Percentiles rank a stretch among this genome's conserved stretches.
phyloP scores from a whole-genome alignment of 352 stramenopile species.

The Phytophthora brassicae region DNA sequence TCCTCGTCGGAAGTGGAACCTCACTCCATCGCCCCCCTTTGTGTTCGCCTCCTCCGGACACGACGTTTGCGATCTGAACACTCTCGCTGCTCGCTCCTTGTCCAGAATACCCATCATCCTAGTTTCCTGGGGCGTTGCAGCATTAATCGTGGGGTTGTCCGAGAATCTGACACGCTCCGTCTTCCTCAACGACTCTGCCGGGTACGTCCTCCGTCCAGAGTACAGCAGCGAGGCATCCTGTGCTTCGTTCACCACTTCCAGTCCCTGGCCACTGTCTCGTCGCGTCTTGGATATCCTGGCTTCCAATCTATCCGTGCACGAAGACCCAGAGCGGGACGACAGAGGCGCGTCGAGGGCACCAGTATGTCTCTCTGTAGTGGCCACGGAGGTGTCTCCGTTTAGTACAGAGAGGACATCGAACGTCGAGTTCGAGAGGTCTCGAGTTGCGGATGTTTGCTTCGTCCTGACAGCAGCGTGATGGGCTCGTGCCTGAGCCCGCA shows the following conservation, averaged over 20 bases:
- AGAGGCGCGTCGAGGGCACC: slow-evolving; percentile 29
- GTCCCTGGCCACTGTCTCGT: slow-evolving; percentile 24
- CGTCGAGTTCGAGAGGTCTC: slow-evolving; percentile 2
- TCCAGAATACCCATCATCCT: slow-evolving; percentile 45
- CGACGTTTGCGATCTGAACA: slow-evolving; percentile 14
- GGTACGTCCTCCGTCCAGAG: slow-evolving; percentile 66
- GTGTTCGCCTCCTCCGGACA: slow-evolving; percentile 22
- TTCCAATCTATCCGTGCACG: slow-evolving; percentile 59
- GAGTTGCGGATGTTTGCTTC: too few species aligned
- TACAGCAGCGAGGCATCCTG: slow-evolving; percentile 56
- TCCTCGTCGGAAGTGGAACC: slow-evolving; percentile 63
- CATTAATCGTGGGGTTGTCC: slow-evolving; percentile 22
- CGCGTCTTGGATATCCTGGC: slow-evolving; percentile 61
- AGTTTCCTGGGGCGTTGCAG: slow-evolving; percentile 25
- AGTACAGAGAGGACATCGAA: slow-evolving; percentile 16
- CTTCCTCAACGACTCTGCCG: slow-evolving; percentile 56
- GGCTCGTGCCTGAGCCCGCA: slow-evolving; percentile 31
- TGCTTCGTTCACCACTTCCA: slow-evolving; percentile 19
- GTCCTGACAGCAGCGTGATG: slow-evolving; percentile 4
- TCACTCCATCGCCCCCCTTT: slow-evolving; percentile 42
- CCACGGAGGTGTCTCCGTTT: too few species aligned
- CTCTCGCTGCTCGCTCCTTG: slow-evolving; percentile 32
- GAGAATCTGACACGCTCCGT: slow-evolving; percentile 45
- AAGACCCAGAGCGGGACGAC: slow-evolving; percentile 31
- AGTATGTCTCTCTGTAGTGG: slow-evolving; percentile 8